A percentile compares a stretch with the other conserved stretches of the same genome.
These are phyloP conservation scores for Chlorella vulgaris DNA, from an alignment of 139 green algal species.

Conservation along the genomic window DNA sequence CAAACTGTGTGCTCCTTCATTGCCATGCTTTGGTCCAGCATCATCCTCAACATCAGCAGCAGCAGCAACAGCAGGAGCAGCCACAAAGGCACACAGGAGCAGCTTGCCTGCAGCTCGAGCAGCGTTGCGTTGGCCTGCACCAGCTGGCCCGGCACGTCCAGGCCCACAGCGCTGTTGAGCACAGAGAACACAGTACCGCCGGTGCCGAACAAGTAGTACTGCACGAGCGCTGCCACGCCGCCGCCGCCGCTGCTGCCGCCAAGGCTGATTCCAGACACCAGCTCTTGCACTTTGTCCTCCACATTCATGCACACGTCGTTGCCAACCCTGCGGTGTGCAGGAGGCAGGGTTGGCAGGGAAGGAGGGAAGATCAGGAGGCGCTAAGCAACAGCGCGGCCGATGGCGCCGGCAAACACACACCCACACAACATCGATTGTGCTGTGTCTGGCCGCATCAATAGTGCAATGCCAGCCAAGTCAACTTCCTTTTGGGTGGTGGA, in stretches of 20 bases:
- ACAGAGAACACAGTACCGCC: slow-evolving; percentile 11
- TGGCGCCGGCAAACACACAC: too few relatives aligned
- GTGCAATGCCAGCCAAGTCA: not conserved
- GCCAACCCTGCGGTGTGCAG: slow-evolving; percentile 6
- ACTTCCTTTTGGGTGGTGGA: too few relatives aligned
- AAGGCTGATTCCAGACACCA: not conserved
- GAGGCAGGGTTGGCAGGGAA: not conserved
- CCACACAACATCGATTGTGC: not conserved
- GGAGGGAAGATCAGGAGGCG: not conserved
- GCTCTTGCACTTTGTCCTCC: not conserved
- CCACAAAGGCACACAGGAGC: not conserved
- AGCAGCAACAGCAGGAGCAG: not conserved
- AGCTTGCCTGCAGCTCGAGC: not conserved
- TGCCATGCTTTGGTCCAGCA: too few relatives aligned
- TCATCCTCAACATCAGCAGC: too few relatives aligned
- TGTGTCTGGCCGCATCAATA: not conserved
- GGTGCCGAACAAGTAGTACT: slow-evolving; percentile 15
- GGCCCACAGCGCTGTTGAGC: not conserved
- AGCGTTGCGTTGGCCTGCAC: slow-evolving; percentile 4
- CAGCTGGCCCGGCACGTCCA: not conserved
- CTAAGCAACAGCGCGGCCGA: too few relatives aligned
- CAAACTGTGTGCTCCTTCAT: too few relatives aligned
- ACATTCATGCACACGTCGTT: slow-evolving; percentile 28
- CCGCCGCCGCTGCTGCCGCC: not conserved
- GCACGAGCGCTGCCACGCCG: not conserved